phyloP scores from a whole-genome alignment of 2,329 filamentous ascomycete genomes.

The Didymella sp. region DNA sequence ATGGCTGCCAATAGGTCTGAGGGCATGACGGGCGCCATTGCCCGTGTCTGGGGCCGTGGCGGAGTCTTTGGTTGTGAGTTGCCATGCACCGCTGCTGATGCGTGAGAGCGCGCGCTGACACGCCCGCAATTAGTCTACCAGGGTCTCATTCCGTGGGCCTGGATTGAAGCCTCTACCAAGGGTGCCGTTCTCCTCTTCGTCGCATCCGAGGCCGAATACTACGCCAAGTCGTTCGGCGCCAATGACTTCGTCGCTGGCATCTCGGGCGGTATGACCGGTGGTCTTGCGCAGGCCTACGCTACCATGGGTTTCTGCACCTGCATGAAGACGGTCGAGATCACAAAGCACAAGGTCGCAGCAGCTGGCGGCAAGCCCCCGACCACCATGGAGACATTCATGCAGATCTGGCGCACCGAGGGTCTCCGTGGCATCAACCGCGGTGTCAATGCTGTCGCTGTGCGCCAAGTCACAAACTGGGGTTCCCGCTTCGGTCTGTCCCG shows the following conservation, averaged over 20 bases:
- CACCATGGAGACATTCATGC: constrained; percentile 94
- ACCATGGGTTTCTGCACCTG: constrained; percentile 99
- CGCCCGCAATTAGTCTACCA: constrained; percentile 78
- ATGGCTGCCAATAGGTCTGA: constrained; percentile 97
- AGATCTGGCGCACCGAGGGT: constrained; percentile 94
- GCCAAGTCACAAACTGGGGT: constrained; percentile 99
- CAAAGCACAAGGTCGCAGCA: constrained; percentile 92
- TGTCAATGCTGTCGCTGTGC: constrained; percentile 97
- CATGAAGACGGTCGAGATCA: constrained; percentile 99
- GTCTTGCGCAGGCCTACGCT: constrained; percentile 96
- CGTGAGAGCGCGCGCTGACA: constrained; percentile 55
- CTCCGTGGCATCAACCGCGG: constrained; percentile 97
- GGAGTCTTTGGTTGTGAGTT: constrained; percentile 90
- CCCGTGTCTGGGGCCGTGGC: constrained; percentile 91
- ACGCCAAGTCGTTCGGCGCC: constrained; percentile 82
- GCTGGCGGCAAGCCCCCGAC: constrained; percentile 83
- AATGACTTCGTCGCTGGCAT: constrained; percentile 89
- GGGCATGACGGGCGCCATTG: constrained; percentile 80
- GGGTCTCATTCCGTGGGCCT: constrained; percentile 92
- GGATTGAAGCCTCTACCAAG: constrained; percentile 99
- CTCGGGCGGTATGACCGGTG: constrained; percentile 86
- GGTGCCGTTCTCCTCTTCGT: constrained; percentile 99
- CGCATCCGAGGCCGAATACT: constrained; percentile 96
- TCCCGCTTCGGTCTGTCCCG: constrained; percentile 93
- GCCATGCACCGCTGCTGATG: constrained; percentile 83